Evolutionary conservation across 2,329 filamentous ascomycete genomes (phyloP).

Genomic region (Stachybotrys chlorohalonatus): DNA sequence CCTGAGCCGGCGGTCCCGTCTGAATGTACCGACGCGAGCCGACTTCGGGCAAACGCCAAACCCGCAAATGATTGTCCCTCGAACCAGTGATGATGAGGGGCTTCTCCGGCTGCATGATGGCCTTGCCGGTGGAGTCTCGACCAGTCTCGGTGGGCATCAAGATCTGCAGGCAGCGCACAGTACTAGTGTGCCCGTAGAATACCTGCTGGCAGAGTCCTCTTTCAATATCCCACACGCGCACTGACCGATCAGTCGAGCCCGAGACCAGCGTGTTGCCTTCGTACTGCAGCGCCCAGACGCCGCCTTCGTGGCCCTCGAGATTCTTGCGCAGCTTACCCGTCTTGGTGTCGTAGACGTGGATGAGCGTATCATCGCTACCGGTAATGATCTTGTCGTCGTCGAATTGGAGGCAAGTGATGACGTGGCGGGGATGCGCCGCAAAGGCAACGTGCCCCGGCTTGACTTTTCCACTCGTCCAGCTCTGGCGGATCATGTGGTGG

Average conservation of each 20-base stretch:
- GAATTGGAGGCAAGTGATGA: slow-evolving; percentile 96
- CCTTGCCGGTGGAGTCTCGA: slow-evolving; percentile 58
- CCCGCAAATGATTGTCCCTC: slow-evolving; percentile 83
- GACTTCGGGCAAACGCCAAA: slow-evolving; percentile 85
- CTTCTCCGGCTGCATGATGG: slow-evolving; percentile 86
- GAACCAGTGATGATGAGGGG: slow-evolving; percentile 96
- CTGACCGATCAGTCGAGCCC: slow-evolving; percentile 89
- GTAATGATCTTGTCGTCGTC: slow-evolving; percentile 97
- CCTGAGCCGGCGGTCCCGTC: slow-evolving; percentile 62
- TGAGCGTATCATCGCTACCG: slow-evolving; percentile 93
- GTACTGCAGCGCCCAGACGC: slow-evolving; percentile 96
- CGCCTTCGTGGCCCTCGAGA: slow-evolving; percentile 88
- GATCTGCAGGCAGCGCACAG: slow-evolving; percentile 91
- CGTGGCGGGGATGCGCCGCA: slow-evolving; percentile 89
- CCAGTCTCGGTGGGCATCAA: slow-evolving; percentile 77
- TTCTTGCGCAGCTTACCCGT: slow-evolving; percentile 77
- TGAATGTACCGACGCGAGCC: slow-evolving; percentile 73
- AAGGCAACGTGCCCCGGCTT: slow-evolving; percentile 91
- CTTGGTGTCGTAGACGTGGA: slow-evolving; percentile 96
- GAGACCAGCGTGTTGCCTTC: slow-evolving; percentile 92
- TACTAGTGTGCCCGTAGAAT: slow-evolving; percentile 96
- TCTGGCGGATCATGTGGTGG: slow-evolving; percentile 80
- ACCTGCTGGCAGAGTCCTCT: slow-evolving; percentile 87
- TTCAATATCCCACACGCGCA: slow-evolving; percentile 99
- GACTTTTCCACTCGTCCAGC: slow-evolving; percentile 81